These are phyloP conservation scores for Carex pumila DNA, from an alignment of 176 grass and related monocot species.

Conservation along the genomic window DNA sequence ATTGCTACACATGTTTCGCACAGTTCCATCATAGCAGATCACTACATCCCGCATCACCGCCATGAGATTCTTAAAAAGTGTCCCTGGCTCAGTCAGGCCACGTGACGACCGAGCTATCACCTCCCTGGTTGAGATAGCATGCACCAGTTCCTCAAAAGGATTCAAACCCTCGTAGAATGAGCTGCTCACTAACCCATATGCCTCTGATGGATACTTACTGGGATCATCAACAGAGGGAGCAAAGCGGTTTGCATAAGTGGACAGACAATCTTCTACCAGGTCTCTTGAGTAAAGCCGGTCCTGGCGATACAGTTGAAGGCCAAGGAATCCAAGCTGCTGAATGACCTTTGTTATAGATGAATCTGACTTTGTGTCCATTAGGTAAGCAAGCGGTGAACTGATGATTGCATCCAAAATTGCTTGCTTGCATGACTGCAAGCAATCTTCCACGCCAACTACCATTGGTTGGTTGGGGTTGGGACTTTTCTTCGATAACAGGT, in stretches of 20 bases:
- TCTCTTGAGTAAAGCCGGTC: constrained; percentile 68
- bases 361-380: constrained; percentile 69
- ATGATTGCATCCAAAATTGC: constrained; percentile 48
- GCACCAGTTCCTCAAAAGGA: constrained; percentile 85
- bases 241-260: constrained; percentile 59
- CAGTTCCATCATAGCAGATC: constrained; percentile 84
- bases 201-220: constrained; percentile 47
- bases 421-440: constrained; percentile 50
- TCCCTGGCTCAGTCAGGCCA: constrained; percentile 87
- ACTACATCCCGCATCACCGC: constrained; percentile 77
- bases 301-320: constrained; percentile 64
- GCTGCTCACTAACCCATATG: constrained; percentile 63
- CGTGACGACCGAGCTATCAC: constrained; percentile 85
- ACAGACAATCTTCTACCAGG: constrained; percentile 79
- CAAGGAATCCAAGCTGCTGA: constrained; percentile 85
- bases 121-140: constrained; percentile 80
- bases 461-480: constrained; percentile 37
- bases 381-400: constrained; percentile 36
- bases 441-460: constrained; percentile 54
- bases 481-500: constrained; percentile 47
- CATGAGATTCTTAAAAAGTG: constrained; percentile 89
- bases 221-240: constrained; percentile 21
- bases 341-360: constrained; percentile 58
- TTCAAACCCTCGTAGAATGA: constrained; percentile 76
- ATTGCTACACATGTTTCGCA: constrained; percentile 86